Base-by-base conservation (phyloP, 441 rosid species). In the Euphorbia celastroides region DNA sequence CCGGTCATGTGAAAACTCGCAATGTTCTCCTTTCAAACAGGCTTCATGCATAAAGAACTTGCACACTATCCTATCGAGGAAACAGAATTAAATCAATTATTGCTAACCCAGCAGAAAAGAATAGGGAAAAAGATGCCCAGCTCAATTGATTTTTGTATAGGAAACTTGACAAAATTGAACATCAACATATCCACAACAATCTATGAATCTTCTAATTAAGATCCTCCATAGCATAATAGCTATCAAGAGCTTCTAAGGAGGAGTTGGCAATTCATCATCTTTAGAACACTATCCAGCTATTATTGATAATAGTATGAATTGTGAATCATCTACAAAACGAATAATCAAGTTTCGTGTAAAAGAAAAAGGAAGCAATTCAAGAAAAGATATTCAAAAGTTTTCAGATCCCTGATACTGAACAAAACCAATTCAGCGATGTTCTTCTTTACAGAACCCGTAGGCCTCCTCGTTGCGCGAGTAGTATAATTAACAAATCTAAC, bases 31-130 rank as follows among this genome's bases (percentile, higher is more conserved):
- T 82, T 92, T 94, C 68, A 94, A 77, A 74, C 99, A 94, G 62
- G 98, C 91, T 67, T 98, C 97, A 57, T 87, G 97, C 42, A 91
- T 94, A 78, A 88, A 92, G 77, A 88, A 94, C 79, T 94, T 92
- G 76, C 99, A 94, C 28, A 88, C 84, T 59, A 85, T 77, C 83
- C 99, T 94, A 62, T 72, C 16, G 55, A 66, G 20, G 25, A 25
- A 54, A 28, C 4, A 42, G 32, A 34, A 17, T 3, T 7, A n/a
- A 8, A 46, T 9, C 23, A 11, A 52, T 5, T 28, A n/a, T 46
- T 17, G 0, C 16, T 60, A 9, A 4, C 52, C 32, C 3, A 0
- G 16, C 28, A 52, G 57, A 32, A 1, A 7, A 17, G 5, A 16
- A n/a, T n/a, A n/a, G n/a, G n/a, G n/a, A 0, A 52, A 65, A 20